Conservation (phyloP, 2,329 filamentous ascomycete species). For the Colletotrichum tropicicola region DNA sequence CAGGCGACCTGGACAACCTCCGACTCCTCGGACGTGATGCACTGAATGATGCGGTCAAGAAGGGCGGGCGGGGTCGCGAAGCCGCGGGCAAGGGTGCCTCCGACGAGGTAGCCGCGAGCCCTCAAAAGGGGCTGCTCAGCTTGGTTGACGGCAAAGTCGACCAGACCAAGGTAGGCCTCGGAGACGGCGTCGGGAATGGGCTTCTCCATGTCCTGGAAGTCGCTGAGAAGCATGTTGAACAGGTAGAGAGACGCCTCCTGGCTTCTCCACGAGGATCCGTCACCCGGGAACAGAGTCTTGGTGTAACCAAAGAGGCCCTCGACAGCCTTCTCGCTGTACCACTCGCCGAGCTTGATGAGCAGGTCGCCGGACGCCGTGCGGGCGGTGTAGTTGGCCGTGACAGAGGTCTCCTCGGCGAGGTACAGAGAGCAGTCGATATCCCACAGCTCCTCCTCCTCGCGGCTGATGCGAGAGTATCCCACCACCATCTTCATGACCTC, state of each 20-base stretch:
- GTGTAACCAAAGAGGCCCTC: slow-evolving; percentile 84
- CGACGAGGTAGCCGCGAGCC: slow-evolving; percentile 87
- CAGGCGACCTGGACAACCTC: slow-evolving; percentile 94
- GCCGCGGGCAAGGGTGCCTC: slow-evolving; percentile 79
- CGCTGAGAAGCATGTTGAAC: slow-evolving; percentile 83
- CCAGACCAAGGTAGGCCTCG: slow-evolving; percentile 80
- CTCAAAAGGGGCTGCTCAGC: slow-evolving; percentile 79
- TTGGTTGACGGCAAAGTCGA: slow-evolving; percentile 78
- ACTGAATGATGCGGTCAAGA: slow-evolving; percentile 77
- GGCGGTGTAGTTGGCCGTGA: slow-evolving; percentile 95
- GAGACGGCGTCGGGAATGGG: slow-evolving; percentile 74
- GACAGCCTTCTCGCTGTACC: slow-evolving; percentile 79
- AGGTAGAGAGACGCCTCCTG: slow-evolving; percentile 88
- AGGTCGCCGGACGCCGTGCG: slow-evolving; percentile 92
- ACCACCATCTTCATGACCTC: slow-evolving; percentile 88
- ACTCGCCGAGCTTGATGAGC: slow-evolving; percentile 91
- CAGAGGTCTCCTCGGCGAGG: slow-evolving; percentile 91
- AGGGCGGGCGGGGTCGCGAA: slow-evolving; percentile 71
- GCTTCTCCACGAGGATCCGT: slow-evolving; percentile 62
- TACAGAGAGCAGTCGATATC: slow-evolving; percentile 97
- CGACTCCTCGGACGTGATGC: slow-evolving; percentile 78
- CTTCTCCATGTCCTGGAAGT: slow-evolving; percentile 82
- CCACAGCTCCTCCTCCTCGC: slow-evolving; percentile 94
- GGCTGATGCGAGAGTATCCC: slow-evolving; percentile 87
- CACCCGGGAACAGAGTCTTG: slow-evolving; percentile 73